Percentiles rank a stretch among this genome's conserved stretches.
phyloP scores from a whole-genome alignment of 2,329 filamentous ascomycete genomes.

The Cladosporium cucumerinum region DNA sequence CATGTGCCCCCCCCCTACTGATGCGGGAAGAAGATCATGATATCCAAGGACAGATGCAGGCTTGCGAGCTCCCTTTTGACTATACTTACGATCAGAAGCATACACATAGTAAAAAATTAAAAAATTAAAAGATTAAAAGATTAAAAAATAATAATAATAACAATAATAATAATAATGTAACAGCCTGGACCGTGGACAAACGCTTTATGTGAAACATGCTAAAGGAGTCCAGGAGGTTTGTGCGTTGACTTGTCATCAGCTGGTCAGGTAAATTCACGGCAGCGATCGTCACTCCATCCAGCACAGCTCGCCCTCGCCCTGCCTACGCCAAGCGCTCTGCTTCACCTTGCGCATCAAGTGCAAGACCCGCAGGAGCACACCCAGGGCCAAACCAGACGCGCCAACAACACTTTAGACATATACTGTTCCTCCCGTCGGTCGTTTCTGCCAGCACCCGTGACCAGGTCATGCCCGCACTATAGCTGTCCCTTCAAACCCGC shows the following conservation, averaged over 20 bases:
- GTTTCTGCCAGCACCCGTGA: background rate
- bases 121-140: no score
- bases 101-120: background rate
- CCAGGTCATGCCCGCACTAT: constrained; percentile 14
- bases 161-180: background rate
- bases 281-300: constrained; percentile 8
- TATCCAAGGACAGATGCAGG: background rate
- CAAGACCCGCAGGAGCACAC: background rate
- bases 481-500: constrained; percentile 8
- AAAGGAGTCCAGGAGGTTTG: constrained; percentile 7
- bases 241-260: background rate
- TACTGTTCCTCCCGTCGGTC: background rate
- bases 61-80: background rate
- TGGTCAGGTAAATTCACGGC: background rate
- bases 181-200: background rate
- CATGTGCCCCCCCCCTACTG: no score
- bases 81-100: background rate
- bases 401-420: constrained; percentile 1
- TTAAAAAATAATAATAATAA: no score
- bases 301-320: background rate
- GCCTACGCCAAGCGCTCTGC: constrained; percentile 5
- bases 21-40: no score
- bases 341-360: constrained; percentile 11
- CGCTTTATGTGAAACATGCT: background rate
- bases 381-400: background rate